Conservation (phyloP, 805 yeast genomes). For the Kuraishia capsulata region DNA sequence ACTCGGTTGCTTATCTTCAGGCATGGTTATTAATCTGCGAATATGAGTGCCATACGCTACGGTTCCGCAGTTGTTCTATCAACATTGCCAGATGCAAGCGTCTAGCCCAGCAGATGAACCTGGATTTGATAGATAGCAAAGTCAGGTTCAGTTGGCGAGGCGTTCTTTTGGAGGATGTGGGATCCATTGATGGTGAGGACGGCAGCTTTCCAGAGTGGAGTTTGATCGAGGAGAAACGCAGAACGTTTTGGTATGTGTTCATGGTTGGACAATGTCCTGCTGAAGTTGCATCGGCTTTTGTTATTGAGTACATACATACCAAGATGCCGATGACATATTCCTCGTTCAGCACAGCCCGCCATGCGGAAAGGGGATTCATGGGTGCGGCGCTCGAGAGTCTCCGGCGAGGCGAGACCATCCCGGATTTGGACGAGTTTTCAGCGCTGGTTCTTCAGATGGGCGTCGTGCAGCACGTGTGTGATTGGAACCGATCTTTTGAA, state of each 20-base stretch:
- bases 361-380: slow-evolving; percentile 10
- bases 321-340: slow-evolving; percentile 3
- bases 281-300: slow-evolving; percentile 16
- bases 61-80: background rate
- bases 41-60: background rate
- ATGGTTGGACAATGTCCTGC: slow-evolving; percentile 21
- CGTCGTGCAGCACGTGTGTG: slow-evolving; percentile 3
- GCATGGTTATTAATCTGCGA: background rate
- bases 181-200: background rate
- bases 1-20: slow-evolving; percentile 1
- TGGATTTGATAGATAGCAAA: background rate
- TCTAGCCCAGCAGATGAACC: background rate
- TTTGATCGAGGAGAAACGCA: slow-evolving; percentile 17
- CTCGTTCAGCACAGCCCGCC: slow-evolving; percentile 1
- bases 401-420: slow-evolving; percentile 16
- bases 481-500: background rate
- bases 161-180: background rate
- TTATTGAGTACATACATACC: background rate
- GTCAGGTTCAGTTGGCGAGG: too few species aligned
- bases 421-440: slow-evolving; percentile 16
- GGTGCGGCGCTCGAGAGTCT: slow-evolving; percentile 21
- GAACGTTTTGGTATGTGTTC: slow-evolving; percentile 23
- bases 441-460: slow-evolving; percentile 18
- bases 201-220: background rate
- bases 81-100: background rate